A percentile compares a stretch with the other conserved stretches of the same genome.
These are phyloP conservation scores for Yarrowia phangngaensis DNA, from an alignment of 805 yeast genomes.

Conservation along the genomic window DNA sequence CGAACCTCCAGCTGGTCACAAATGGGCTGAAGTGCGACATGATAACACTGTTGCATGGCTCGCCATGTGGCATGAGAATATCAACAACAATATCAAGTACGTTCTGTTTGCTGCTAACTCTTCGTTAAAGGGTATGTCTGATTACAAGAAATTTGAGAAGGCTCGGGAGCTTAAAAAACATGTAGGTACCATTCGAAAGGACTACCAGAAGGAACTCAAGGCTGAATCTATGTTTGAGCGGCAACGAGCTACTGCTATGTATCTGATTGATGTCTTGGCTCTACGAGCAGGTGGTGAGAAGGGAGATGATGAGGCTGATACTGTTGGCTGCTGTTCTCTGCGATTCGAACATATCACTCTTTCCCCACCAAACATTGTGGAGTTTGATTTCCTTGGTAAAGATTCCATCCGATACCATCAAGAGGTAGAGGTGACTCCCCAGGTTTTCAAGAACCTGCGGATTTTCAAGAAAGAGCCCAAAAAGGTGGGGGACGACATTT, in stretches of 20 bases:
- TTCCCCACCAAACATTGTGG: slow-evolving; percentile 78
- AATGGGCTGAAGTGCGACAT: slow-evolving; percentile 85
- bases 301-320: slow-evolving; percentile 95
- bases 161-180: slow-evolving; percentile 78
- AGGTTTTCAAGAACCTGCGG: slow-evolving; percentile 82
- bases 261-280: slow-evolving; percentile 87
- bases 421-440: slow-evolving; percentile 87
- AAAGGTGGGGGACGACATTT: slow-evolving; percentile 85
- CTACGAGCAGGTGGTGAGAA: slow-evolving; percentile 98
- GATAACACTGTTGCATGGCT: slow-evolving; percentile 93
- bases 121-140: slow-evolving; percentile 85
- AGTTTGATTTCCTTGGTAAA: slow-evolving; percentile 91
- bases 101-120: slow-evolving; percentile 90
- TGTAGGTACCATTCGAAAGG: slow-evolving; percentile 67
- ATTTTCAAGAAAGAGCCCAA: slow-evolving; percentile 88
- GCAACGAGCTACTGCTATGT: slow-evolving; percentile 91
- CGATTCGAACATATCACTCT: slow-evolving; percentile 85
- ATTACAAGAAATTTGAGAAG: slow-evolving; percentile 86
- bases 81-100: slow-evolving; percentile 76
- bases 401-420: slow-evolving; percentile 90
- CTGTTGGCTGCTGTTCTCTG: slow-evolving; percentile 95
- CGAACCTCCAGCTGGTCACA: slow-evolving; percentile 77
- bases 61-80: slow-evolving; percentile 96
- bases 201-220: slow-evolving; percentile 66
- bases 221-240: slow-evolving; percentile 77